phyloP scores from a whole-genome alignment of 2,329 filamentous ascomycete species.

The Claviceps maximensis region DNA sequence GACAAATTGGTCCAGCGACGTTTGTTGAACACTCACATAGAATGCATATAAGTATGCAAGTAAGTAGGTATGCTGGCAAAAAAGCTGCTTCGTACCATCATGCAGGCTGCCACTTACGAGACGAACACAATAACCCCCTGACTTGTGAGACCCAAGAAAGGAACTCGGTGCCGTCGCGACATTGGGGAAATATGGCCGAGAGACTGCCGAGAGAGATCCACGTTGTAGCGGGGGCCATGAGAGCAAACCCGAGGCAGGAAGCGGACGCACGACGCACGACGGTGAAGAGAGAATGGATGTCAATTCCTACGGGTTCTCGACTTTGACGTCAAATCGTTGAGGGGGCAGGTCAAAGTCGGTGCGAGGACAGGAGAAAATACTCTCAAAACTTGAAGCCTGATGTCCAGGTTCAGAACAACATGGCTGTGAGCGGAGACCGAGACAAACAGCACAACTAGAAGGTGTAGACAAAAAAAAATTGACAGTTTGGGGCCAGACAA shows the following conservation, averaged over 20 bases:
- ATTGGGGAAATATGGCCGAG: slow-evolving; percentile 6
- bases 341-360: too few relatives aligned
- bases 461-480: background rate
- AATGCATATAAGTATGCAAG: too few relatives aligned
- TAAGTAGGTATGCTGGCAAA: too few relatives aligned
- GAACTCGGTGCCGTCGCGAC: background rate
- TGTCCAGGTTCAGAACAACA: background rate
- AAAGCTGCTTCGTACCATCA: background rate
- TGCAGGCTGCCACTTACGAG: background rate
- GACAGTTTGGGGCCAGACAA: too few relatives aligned
- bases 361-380: too few relatives aligned
- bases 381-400: background rate
- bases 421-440: background rate
- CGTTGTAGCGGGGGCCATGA: background rate
- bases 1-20: too few relatives aligned
- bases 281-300: too few relatives aligned
- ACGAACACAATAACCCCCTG: background rate
- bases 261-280: too few relatives aligned
- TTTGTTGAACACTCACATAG: too few relatives aligned
- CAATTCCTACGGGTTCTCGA: too few relatives aligned
- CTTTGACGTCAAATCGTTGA: too few relatives aligned
- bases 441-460: background rate
- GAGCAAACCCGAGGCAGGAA: background rate
- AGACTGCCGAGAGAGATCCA: slow-evolving; percentile 7
- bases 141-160: background rate